Base-by-base conservation (phyloP, 2,329 filamentous ascomycete genomes). In the Venturia pyrina region DNA sequence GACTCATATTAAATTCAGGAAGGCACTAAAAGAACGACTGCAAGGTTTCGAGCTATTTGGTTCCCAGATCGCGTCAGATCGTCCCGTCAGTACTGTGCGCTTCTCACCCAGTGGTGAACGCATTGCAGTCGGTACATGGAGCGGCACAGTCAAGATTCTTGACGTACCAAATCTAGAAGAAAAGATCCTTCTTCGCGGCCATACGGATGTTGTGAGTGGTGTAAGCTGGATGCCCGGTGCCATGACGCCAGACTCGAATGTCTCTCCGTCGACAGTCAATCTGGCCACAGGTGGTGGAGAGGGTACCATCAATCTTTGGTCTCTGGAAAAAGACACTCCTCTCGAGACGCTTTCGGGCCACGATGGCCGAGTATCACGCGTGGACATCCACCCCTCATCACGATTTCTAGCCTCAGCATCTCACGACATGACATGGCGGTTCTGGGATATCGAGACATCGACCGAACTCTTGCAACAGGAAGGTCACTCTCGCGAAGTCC, bases 371-470 rank as follows among this genome's bases (percentile, higher is more conserved):
- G 92, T 99, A 10, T 96, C 92, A 71, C 87, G 93, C 66, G 89
- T 96, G 15, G 95, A 96, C 67, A 96, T 98, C 73, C 95, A 99
- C 70, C 95, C 95, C 0, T 96, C 91, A 0, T 93, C 93, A 3
- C 84, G 84, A 68, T 98, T 93, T 72, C 81, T 98, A 6, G 95
- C 93, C 5, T 96, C 93, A 0, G 95, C 95, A 7, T 96, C 92
- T 0, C 95, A 95, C 72, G 95, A 99, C 74, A 96, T 92, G 1
- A 96, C 95, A 0, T 99, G 95, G 95, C 87, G 93, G 57, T 81
- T 99, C 43, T 99, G 95, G 93, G 93, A 98, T 74, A 86, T 98
- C 0, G 87, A 91, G 70, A 95, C 89, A 0, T 90, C 87, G 0
- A 88, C 88, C 2, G 93, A 98, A 73, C 78, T 98, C 1, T 81